phyloP scores from a whole-genome alignment of 495 filamentous ascomycete species.

The Aspergillus sparsus region DNA sequence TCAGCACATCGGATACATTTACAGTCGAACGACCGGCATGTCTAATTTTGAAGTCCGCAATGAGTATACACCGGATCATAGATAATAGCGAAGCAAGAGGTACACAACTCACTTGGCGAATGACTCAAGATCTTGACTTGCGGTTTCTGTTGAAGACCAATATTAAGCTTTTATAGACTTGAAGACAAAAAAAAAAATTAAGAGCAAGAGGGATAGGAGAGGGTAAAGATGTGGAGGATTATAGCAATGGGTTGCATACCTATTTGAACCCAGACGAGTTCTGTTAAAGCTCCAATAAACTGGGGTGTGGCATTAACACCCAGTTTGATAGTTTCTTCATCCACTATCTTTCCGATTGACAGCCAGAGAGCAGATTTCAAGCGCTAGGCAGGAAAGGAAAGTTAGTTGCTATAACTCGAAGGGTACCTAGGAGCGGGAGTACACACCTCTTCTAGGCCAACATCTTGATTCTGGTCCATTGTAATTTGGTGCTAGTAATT shows the following conservation, averaged over 20 bases:
- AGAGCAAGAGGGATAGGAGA: background rate
- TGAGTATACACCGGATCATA: conserved; percentile 1
- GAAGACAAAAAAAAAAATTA: background rate
- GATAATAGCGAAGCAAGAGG: background rate
- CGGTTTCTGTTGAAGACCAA: conserved; percentile 56
- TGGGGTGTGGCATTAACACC: conserved; percentile 89
- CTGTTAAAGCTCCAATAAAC: conserved; percentile 89
- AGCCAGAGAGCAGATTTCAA: conserved; percentile 96
- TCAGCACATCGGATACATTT: conserved; percentile 80
- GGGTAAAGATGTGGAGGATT: background rate
- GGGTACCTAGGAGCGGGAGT: background rate
- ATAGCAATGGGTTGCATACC: conserved; percentile 49
- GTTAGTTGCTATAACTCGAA: background rate
- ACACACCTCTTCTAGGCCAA: conserved; percentile 43
- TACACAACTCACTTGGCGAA: conserved; percentile 68
- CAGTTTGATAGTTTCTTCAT: conserved; percentile 74
- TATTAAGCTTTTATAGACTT: conserved; percentile 3
- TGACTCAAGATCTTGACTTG: conserved; percentile 72
- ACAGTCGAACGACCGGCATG: conserved; percentile 85
- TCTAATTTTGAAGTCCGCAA: conserved; percentile 28
- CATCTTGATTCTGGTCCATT: conserved; percentile 44
- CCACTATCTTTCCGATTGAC: conserved; percentile 83
- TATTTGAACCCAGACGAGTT: conserved; percentile 89
- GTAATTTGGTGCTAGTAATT: background rate
- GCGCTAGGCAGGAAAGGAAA: conserved; percentile 50